These are phyloP conservation scores for Ustilago trichophora DNA, from an alignment of 1,284 basidiomycete species.

Conservation along the genomic window DNA sequence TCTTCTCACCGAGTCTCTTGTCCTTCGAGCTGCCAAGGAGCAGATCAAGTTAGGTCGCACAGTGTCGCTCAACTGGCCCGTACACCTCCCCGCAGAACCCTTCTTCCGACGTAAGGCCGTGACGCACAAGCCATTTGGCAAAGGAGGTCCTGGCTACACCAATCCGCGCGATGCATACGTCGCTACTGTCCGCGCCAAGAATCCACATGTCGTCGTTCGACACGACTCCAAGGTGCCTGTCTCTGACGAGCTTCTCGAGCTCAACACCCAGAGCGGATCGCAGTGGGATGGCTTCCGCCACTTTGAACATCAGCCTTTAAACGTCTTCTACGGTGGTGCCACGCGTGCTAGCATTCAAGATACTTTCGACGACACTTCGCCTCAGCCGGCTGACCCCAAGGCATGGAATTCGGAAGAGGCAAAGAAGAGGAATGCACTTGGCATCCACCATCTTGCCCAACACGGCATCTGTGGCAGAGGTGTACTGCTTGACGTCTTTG, in stretches of 20 bases:
- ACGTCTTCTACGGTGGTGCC: constrained; percentile 54
- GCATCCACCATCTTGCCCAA: constrained; percentile 69
- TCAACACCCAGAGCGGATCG: constrained; percentile 79
- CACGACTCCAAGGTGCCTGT: constrained; percentile 33
- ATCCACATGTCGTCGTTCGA: constrained; percentile 18
- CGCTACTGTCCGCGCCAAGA: constrained; percentile 9
- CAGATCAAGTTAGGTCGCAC: constrained; percentile 70
- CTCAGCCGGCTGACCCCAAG: constrained; percentile 29
- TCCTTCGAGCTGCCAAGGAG: constrained; percentile 73
- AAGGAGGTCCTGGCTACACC: constrained; percentile 30
- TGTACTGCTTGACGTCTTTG: constrained; percentile 74
- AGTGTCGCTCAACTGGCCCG: constrained; percentile 55
- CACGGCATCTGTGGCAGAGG: constrained; percentile 79
- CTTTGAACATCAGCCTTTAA: constrained; percentile 54
- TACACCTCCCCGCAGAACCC: constrained; percentile 54
- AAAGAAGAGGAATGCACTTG: constrained; percentile 37
- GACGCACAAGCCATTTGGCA: constrained; percentile 43
- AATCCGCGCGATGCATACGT: constrained; percentile 26
- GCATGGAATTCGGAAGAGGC: constrained; percentile 18
- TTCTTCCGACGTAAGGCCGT: constrained; percentile 50
- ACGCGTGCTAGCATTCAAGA: constrained; percentile 45
- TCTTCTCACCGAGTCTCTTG: constrained; percentile 74
- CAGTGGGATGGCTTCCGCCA: constrained; percentile 76
- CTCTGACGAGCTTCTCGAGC: constrained; percentile 60
- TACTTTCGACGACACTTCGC: constrained; percentile 19